Evolutionary conservation across 495 filamentous ascomycete genomes (phyloP), one percentile per base, ranked within the genome.

Genomic region (Pseudomonodictys pantanalensis): DNA sequence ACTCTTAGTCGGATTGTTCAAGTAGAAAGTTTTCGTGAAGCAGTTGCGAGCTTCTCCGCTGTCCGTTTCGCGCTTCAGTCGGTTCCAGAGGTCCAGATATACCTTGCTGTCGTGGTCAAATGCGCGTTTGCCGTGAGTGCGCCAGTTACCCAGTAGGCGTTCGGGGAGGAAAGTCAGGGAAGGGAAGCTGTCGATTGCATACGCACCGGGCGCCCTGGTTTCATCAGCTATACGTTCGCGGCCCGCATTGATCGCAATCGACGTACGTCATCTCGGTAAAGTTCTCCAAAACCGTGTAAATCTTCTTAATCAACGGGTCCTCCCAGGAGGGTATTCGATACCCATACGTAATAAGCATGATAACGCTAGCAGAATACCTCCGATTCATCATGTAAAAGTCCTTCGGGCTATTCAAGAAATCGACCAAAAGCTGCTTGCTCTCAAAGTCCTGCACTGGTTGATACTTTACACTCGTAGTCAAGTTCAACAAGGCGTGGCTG

Each of bases 391-490:
- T 32, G 25, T 68, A 64, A 53, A 72, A 72, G 17, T 64, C 56
- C 20, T 64, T 52, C 12, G 66, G 59, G 41, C 45, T 46, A 17
- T 69, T 45, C 25, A 71, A 43, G 28, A 73, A 62, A 26, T 72
- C 65, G 4, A 39, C 30, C 42, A 71, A 51, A 46, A 73, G n/a
- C 22, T 67, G 65, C 33, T 65, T 70, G 32, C 68, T 65, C 46
- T 73, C 71, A 35, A 66, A 69, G 33, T 71, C 70, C 48, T 72
- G 70, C 22, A 68, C 67, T 11, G 67, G 56, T 46, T 69, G 52
- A 42, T 70, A 68, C 46, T 57, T 63, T 24, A 63, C 50, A 3
- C 58, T 32, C 7, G 61, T 62, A 28, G 53, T 62, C 12, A 62
- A 38, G 47, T 64, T 65, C 38, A 73, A 60, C 32, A 69, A 38